Base-by-base conservation (phyloP, 257 asterid species). In the Solanum piurae region DNA sequence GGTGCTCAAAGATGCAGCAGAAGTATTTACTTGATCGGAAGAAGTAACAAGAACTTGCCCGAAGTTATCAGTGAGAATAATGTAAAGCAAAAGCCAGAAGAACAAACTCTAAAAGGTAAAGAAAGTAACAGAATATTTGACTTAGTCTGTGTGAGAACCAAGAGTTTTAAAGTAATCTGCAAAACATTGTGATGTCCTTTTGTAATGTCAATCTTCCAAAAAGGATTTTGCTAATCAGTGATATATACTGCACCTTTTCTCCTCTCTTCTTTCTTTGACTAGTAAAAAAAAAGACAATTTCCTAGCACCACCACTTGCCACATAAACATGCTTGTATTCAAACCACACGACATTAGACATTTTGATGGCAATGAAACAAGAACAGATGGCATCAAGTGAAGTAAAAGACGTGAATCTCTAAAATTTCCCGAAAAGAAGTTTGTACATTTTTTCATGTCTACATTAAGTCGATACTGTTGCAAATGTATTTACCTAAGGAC, bases 401-500 rank as follows among this genome's bases (percentile, higher is more conserved):
- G 18, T 52, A 82, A 49, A 33, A 31, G 44, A 49, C 25, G 21
- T 29, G 71, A 31, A 82, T 82, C 44, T 31, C 71, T 31, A 82
- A 5, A 49, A 10, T 13, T 82, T 20, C 42, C 29, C 71, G 1
- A 82, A 49, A 82, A 29, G 44, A 49, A 82, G 62, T 49, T 38
- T 18, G 31, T 46, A 33, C 0, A 82, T 8, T 82, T 80, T 46
- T 16, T 11, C 85, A 82, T 82, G 44, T 49, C 3, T 52, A 52
- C 37, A 52, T 52, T 18, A 52, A 49, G 69, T 49, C 42, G 21
- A 80, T 44, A 36, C 31, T 21, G n/a, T 52, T 49, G 84, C 64
- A 69, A 27, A 37, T 14, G 55, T 49, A 69, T 90, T 89, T 92
- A 96, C 99, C 99, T 92, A 93, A 96, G 91, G 76, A 97, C 99